phyloP scores from a whole-genome alignment of 306 rosid genomes.

The Cicer pinnatifidum region DNA sequence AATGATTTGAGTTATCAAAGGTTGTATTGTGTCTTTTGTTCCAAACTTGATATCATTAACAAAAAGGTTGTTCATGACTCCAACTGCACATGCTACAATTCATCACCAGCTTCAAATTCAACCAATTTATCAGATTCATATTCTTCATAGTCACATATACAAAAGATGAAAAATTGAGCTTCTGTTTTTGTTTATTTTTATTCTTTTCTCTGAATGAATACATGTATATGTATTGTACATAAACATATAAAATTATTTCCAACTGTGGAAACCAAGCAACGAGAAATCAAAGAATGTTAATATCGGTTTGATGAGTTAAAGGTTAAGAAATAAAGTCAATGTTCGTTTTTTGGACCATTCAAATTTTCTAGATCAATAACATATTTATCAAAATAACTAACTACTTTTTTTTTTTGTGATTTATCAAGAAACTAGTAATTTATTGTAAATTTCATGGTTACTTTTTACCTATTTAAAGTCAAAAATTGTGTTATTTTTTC shows the following conservation, averaged over 20 bases:
- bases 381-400: too few species aligned
- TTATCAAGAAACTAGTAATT: too few species aligned
- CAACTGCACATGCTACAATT: conserved; percentile 63
- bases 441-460: too few species aligned
- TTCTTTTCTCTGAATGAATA: conserved; percentile 24
- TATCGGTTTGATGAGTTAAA: too few species aligned
- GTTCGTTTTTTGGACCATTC: conserved; percentile 6
- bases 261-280: conserved; percentile 10
- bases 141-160: conserved; percentile 48
- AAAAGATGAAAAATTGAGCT: conserved; percentile 22
- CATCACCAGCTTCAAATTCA: conserved; percentile 57
- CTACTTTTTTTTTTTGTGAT: too few species aligned
- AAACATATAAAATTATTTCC: background rate
- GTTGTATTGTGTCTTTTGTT: conserved; percentile 78
- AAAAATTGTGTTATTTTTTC: too few species aligned
- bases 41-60: conserved; percentile 64
- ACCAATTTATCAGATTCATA: conserved; percentile 53
- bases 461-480: too few species aligned
- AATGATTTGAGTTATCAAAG: conserved; percentile 43
- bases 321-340: background rate
- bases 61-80: conserved; percentile 70
- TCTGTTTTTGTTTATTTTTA: conserved; percentile 8
- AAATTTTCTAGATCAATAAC: too few species aligned
- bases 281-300: conserved; percentile 1
- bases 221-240: conserved; percentile 47